These are phyloP conservation scores for Vaccinium myrtillus DNA, from an alignment of 148 eudicot genomes.

Conservation along the genomic window DNA sequence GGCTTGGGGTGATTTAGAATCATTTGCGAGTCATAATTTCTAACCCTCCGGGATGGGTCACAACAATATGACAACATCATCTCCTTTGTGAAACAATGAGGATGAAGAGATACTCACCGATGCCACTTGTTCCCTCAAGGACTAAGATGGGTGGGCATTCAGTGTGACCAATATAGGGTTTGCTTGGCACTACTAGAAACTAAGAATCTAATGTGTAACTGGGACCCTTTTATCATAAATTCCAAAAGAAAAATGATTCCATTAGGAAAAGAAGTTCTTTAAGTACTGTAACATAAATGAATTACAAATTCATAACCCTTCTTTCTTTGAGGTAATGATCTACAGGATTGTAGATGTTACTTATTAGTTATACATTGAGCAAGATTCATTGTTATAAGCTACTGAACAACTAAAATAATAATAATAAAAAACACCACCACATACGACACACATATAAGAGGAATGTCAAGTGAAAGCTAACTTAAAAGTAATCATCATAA, in stretches of 20 bases:
- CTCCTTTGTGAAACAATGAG: too few species aligned
- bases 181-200: neutral
- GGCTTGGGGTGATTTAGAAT: too few species aligned
- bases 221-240: neutral
- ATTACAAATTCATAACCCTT: neutral
- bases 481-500: neutral
- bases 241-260: neutral
- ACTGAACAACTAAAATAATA: neutral
- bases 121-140: neutral
- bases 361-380: neutral
- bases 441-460: neutral
- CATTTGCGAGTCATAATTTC: too few species aligned
- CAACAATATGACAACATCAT: too few species aligned
- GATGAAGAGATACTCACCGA: too few species aligned
- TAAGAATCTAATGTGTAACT: neutral
- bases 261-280: neutral
- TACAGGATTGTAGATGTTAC: neutral
- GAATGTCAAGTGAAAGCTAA: neutral
- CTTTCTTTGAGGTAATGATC: neutral
- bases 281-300: neutral
- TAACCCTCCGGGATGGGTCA: too few species aligned
- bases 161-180: too few species aligned
- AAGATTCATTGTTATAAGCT: neutral
- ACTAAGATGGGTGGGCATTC: neutral
- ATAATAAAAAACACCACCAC: neutral